phyloP scores from a whole-genome alignment of 192 early-diverging fungal species.

The Backusella luteola region DNA sequence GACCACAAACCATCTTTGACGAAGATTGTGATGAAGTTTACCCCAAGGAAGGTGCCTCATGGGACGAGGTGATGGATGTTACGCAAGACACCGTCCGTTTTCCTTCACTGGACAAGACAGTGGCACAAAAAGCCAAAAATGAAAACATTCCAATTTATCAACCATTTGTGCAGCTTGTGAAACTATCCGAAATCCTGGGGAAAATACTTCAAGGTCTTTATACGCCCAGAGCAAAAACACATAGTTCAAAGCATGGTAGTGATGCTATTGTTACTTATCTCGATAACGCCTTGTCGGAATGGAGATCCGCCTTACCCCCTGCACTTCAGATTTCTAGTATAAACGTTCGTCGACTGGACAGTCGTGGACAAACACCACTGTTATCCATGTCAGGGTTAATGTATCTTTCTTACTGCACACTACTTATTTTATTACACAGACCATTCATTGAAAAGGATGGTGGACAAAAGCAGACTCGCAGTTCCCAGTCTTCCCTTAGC shows the following conservation, averaged over 20 bases:
- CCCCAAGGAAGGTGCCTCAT: slow-evolving; percentile 29
- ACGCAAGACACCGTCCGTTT: slow-evolving; percentile 12
- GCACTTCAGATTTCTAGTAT: slow-evolving; percentile 25
- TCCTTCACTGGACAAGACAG: slow-evolving; percentile 26
- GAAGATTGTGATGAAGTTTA: slow-evolving; percentile 38
- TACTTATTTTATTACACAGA: slow-evolving; percentile 52
- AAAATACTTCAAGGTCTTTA: slow-evolving; percentile 35
- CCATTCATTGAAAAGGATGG: slow-evolving; percentile 45
- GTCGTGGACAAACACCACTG: slow-evolving; percentile 22
- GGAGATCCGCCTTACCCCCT: slow-evolving; percentile 29
- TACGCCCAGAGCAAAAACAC: slow-evolving; percentile 30
- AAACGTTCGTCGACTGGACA: slow-evolving; percentile 18
- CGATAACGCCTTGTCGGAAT: slow-evolving; percentile 34
- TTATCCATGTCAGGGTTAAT: slow-evolving; percentile 35
- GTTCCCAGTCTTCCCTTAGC: slow-evolving; percentile 30
- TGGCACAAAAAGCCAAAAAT: slow-evolving; percentile 24
- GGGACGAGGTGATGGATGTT: slow-evolving; percentile 40
- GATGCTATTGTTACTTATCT: slow-evolving; percentile 34
- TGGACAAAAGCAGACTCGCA: slow-evolving; percentile 19
- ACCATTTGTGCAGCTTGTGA: slow-evolving; percentile 40
- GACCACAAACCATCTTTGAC: slow-evolving; percentile 49
- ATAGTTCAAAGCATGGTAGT: slow-evolving; percentile 35
- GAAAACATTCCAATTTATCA: slow-evolving; percentile 35
- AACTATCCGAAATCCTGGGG: slow-evolving; percentile 40
- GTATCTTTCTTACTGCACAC: slow-evolving; percentile 50